Evolutionary conservation across 306 rosid genomes (phyloP), one percentile per base, ranked within the genome.

Genomic region (Acacia crassicarpa): DNA sequence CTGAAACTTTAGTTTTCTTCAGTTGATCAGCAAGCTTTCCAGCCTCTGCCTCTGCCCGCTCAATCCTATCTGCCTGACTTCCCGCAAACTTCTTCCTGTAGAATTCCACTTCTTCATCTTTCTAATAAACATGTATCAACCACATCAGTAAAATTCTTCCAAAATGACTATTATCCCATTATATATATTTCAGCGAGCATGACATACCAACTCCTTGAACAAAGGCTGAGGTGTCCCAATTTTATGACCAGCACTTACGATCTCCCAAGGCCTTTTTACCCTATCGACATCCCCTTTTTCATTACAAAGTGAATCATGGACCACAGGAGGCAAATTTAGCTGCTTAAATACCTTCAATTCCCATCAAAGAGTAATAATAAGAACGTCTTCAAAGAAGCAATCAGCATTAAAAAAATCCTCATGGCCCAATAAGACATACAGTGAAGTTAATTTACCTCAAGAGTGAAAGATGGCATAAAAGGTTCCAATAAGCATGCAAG

Each of bases 401-500:
- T 56, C 33, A 65, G 59, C 54, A 75, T 38, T 43, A 13, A 66
- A 56, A 53, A 51, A 45, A 10, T 11, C 22, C 38, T 30, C 19
- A 22, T 48, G 48, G 30, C 53, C 67, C 65, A 53, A 43, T 27
- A 38, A 16, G 30, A 33, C 67, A 80, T 51, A 62, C 46, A 67
- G 45, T 23, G 33, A 66, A 75, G 30, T 72, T 79, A 74, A 54
- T 49, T 78, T 89, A 95, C 99, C 94, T 93, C 95, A 35, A 62
- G 43, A 44, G 94, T 86, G 85, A 95, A 93, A 35, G 98, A 95
- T 56, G 99, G 99, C 85, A 95, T 92, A 86, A 88, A 95, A 30
- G 99, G 99, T 78, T 95, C 98, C 77, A 95, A 86, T 27, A 95
- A 85, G 83, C 97, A 92, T 41, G 96, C 96, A 63, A 95, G 94